phyloP scores from a whole-genome alignment of 345 rosid species.

The Ceriops decandra region DNA sequence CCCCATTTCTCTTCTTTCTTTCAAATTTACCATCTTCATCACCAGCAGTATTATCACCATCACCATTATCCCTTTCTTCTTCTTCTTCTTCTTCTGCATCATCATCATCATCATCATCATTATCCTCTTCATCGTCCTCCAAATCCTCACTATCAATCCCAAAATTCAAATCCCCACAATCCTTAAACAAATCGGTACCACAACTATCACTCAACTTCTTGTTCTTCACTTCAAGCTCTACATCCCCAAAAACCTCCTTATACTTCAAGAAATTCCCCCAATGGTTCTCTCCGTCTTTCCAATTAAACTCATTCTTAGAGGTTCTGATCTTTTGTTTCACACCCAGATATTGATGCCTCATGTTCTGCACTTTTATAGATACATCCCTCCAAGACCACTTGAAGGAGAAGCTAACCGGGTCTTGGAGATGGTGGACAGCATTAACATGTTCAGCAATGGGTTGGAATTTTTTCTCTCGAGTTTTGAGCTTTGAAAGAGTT shows the following conservation, averaged over 20 bases:
- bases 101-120: conserved; percentile 29
- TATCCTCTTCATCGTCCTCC: conserved; percentile 52
- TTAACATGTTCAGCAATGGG: conserved; percentile 75
- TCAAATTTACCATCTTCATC: conserved; percentile 36
- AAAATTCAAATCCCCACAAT: conserved; percentile 42
- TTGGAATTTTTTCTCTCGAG: conserved; percentile 73
- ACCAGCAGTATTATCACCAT: conserved; percentile 18
- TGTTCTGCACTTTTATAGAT: conserved; percentile 76
- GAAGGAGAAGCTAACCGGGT: conserved; percentile 60
- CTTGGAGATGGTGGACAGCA: conserved; percentile 54
- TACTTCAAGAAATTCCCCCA: conserved; percentile 75
- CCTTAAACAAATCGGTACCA: conserved; percentile 36
- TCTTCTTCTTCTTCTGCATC: conserved; percentile 34
- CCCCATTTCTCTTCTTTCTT: conserved; percentile 30
- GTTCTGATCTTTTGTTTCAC: conserved; percentile 76
- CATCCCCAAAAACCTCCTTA: conserved; percentile 72
- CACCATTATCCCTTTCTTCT: conserved; percentile 29
- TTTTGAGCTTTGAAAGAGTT: conserved; percentile 59
- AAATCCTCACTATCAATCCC: conserved; percentile 51
- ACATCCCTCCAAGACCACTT: conserved; percentile 84
- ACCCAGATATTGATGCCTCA: conserved; percentile 80
- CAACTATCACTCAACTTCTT: conserved; percentile 34
- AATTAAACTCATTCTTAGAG: conserved; percentile 49
- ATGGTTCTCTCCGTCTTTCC: conserved; percentile 72
- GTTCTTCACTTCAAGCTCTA: conserved; percentile 61